Evolutionary conservation across 164 flowering plant genomes (phyloP), one percentile per base, ranked within the genome.

Genomic region (Sextonia rubra): DNA sequence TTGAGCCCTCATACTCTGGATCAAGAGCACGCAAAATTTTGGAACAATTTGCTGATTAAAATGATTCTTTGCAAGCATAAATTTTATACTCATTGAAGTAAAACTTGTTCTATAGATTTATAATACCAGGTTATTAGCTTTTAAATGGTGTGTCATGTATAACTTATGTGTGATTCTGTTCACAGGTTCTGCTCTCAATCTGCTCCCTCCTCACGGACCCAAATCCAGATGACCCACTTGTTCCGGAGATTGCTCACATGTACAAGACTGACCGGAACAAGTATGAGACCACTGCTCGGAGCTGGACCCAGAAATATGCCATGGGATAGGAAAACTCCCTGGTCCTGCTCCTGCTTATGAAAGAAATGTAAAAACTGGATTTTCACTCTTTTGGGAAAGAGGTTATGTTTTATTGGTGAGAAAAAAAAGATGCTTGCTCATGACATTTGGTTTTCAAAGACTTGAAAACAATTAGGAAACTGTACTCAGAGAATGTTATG

Each of bases 281-380:
- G 79, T 88, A 88, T 23, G 89, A 86, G 79, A 55, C 74, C 18
- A 85, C 88, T 22, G 89, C 91, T 9, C 82, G 89, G 8, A 74
- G 80, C 77, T 88, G 89, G 91, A 88, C 89, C 68, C 88, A 88
- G 81, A 88, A 88, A 72, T 86, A 88, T 78, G 91, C 91, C 5
- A 86, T 85, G 91, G 84, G 84, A 14, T 86, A 76, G 63, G 60
- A 24, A 29, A 47, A 32, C 3, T 9, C 26, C 26, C 12, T 15
- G 9, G 12, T 14, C 44, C 5, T 60, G 12, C 11, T 27, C 23
- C 8, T 71, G 58, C 12, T 20, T 15, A 52, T 52, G 58, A 52
- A 52, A 52, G 58, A 52, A 32, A 52, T 52, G 58, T 52, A 52
- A 14, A 52, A 52, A 15, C n/a, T 17, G 58, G 58, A 20, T 52